Evolutionary conservation across 306 rosid species (phyloP), one percentile per base, ranked within the genome.

Genomic region (Crataegus laevigata): DNA sequence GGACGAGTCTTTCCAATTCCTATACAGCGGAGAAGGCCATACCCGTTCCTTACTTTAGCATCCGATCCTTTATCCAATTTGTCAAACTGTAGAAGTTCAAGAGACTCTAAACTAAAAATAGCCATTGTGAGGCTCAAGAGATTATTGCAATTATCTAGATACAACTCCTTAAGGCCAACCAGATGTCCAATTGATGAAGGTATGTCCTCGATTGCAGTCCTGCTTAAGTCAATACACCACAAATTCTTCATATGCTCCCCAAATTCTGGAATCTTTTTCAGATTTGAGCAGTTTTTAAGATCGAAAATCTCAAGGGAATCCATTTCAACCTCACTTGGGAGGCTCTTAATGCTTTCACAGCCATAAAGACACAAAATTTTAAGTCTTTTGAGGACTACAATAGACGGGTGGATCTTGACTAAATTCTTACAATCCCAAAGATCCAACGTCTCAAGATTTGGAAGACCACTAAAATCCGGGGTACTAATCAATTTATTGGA

Each of bases 181-280:
- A 67, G 18, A 47, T 7, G 50, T 32, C 18, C 69, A 45, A 74
- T 19, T 7, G 78, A 74, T 32, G 70, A 25, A 21, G 79, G 83
- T 47, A 79, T 12, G 14, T 25, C 24, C 47, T 47, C 47, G 10
- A 79, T 73, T 15, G 38, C 11, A 51, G 75, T 73, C 5, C 15
- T 58, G 32, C 40, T 18, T 17, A 79, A 47, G 13, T 2, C 4
- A 25, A 73, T 75, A 3, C 4, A 8, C 0, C 15, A 25, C 52
- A 57, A 73, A 22, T 8, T 34, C 3, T 45, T 24, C 59, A 64
- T 68, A 24, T 25, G 26, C 17, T 58, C 30, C 3, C 19, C 18
- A 47, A 67, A 73, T 24, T 68, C 65, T 5, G 79, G 82, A 64
- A 73, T 3, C 14, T 24, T 74, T 14, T 72, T 73, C 17, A 79